Conservation (phyloP, 192 early-diverging fungal species). For the Coemansia sp. region DNA sequence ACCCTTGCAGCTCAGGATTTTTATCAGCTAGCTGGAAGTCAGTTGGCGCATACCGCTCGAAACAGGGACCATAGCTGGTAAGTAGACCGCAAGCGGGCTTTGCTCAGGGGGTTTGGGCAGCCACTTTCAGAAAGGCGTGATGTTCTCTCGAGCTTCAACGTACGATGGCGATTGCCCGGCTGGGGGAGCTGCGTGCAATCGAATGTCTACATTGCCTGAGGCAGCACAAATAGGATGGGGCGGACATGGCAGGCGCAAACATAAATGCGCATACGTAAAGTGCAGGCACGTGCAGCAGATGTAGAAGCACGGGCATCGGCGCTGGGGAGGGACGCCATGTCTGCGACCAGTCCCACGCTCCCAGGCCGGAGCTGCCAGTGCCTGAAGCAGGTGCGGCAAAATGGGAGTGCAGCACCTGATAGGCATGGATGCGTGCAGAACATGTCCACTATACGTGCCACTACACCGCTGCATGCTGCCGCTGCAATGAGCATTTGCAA, state of each 20-base stretch:
- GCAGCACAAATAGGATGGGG: background rate
- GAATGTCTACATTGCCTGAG: background rate
- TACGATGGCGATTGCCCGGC: constrained; percentile 8
- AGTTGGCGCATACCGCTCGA: background rate
- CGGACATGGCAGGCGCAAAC: background rate
- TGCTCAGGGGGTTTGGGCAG: background rate
- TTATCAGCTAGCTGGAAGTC: background rate
- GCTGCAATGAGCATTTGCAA: background rate
- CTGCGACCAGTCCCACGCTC: background rate
- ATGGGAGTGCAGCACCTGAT: background rate
- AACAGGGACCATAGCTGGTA: background rate
- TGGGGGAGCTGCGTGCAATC: constrained; percentile 8
- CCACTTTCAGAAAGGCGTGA: constrained; percentile 6
- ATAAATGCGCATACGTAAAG: constrained; percentile 5
- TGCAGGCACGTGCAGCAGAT: constrained; percentile 2
- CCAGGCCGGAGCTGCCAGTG: background rate
- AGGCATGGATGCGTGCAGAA: constrained; percentile 5
- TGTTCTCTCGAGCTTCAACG: background rate
- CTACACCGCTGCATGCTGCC: constrained; percentile 15
- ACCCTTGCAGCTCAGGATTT: background rate
- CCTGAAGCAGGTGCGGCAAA: background rate
- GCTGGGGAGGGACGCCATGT: background rate
- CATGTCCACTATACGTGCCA: constrained; percentile 14
- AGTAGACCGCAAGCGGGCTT: background rate
- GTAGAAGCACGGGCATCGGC: constrained; percentile 4